Evolutionary conservation across 768 basidiomycete genomes (phyloP), one percentile per base, ranked within the genome.

Genomic region (Mycena vulgaris): DNA sequence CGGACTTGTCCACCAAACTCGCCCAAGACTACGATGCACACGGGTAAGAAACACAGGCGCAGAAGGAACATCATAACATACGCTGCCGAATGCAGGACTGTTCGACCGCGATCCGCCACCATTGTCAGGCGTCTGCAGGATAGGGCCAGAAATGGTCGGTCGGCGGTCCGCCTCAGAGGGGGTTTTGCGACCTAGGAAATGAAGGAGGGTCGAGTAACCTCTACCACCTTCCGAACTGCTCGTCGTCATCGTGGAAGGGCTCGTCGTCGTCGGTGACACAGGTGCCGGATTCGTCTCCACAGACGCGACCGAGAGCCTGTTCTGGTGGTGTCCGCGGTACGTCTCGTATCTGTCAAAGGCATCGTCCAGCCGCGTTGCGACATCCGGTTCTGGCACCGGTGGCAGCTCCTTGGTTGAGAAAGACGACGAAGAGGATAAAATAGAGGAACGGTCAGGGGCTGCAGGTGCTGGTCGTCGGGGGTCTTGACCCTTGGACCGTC

Each of bases 281-380:
- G 85, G 79, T 52, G 76, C 70, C n/a, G 62, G 55, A 40, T 68
- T 68, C 35, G 83, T 84, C 35, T 90, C 89, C 9, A 88, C 76
- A 16, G 92, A 94, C 4, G 91, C 86, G n/a, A 89, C 82, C 11
- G 93, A 93, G 68, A 91, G 79, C 58, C 92, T 83, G 69, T 88
- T 89, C 53, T 80, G 74, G 63, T 82, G 49, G 80, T 82, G 75
- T 89, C 89, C 76, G 37, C 89, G 89, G 80, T 92, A 96, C n/a
- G 90, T 85, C 78, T 97, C 94, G 76, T 97, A 98, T 40, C 95
- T 87, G 65, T 94, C 94, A 78, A 93, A 97, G 0, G 96, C 96
- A 78, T 97, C 95, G 74, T 95, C 92, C 40, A 93, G 81, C 7
- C 80, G 84, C 5, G 79, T 76, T 49, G 83, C 81, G 27, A 80